These are phyloP conservation scores for Cladosporium halotolerans DNA, from an alignment of 2,329 filamentous ascomycete genomes.

Conservation along the genomic window DNA sequence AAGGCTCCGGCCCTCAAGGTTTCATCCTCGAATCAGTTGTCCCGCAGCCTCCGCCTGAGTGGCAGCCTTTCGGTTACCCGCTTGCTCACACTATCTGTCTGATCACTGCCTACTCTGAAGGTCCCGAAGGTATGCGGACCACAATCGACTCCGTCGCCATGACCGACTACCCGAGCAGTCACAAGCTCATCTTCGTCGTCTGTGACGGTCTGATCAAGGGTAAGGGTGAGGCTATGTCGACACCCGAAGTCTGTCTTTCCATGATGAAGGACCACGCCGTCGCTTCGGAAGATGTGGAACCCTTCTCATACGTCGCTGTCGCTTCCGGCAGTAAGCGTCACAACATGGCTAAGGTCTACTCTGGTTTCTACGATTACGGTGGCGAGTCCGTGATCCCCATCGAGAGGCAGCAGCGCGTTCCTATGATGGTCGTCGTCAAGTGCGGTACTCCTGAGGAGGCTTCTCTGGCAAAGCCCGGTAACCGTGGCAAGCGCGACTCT, in stretches of 20 bases:
- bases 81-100: conserved; percentile 89
- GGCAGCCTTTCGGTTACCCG: conserved; percentile 94
- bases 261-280: conserved; percentile 94
- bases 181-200: conserved; percentile 93
- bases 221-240: conserved; percentile 77
- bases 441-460: conserved; percentile 87
- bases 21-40: conserved; percentile 96
- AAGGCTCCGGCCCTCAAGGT: conserved; percentile 73
- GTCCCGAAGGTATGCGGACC: conserved; percentile 82
- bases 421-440: conserved; percentile 96
- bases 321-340: conserved; percentile 93
- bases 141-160: conserved; percentile 94
- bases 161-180: conserved; percentile 98
- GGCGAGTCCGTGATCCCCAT: conserved; percentile 67
- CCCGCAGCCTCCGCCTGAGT: conserved; percentile 91
- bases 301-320: conserved; percentile 94
- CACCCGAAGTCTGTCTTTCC: conserved; percentile 78
- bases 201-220: conserved; percentile 98
- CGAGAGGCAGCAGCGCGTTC: conserved; percentile 91
- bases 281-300: conserved; percentile 71
- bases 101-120: conserved; percentile 95
- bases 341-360: conserved; percentile 99
- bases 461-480: conserved; percentile 78
- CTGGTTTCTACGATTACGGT: conserved; percentile 97
- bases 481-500: conserved; percentile 96